These are phyloP conservation scores for Neopestalotiopsis clavispora DNA, from an alignment of 2,329 filamentous ascomycete genomes.

Conservation along the genomic window DNA sequence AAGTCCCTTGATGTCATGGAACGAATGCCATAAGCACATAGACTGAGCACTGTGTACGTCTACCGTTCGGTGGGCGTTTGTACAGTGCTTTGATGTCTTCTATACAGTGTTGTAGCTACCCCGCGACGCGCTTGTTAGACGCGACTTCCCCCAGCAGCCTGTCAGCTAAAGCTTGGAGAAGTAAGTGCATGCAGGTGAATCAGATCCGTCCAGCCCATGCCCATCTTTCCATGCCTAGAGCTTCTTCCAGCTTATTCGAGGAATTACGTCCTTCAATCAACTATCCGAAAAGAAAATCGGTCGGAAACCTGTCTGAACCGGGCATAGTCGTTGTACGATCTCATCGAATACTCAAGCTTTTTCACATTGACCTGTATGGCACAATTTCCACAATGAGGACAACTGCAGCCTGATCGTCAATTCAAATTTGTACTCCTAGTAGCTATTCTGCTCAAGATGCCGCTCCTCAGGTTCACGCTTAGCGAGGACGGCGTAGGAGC, in stretches of 20 bases:
- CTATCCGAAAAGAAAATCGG: neutral
- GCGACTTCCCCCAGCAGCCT: slow-evolving; percentile 14
- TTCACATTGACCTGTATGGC: neutral
- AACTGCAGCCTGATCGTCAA: neutral
- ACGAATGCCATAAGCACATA: neutral
- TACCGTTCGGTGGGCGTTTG: too few species aligned
- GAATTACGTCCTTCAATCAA: neutral
- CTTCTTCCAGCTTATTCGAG: neutral
- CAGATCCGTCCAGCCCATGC: neutral
- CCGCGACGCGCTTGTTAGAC: slow-evolving; percentile 30
- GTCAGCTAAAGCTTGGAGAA: neutral
- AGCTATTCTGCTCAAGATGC: slow-evolving; percentile 45
- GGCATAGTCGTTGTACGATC: neutral
- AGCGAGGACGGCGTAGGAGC: slow-evolving; percentile 73
- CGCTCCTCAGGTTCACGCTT: slow-evolving; percentile 73
- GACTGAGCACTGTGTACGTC: neutral
- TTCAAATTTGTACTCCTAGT: neutral
- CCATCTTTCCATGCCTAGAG: too few species aligned
- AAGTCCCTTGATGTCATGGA: slow-evolving; percentile 9
- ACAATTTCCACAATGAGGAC: neutral
- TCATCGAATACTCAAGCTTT: neutral
- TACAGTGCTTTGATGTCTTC: too few species aligned
- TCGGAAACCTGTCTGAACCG: neutral
- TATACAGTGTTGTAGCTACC: slow-evolving; percentile 22
- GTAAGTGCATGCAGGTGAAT: slow-evolving; percentile 2